A percentile compares a stretch with the other conserved stretches of the same genome.
Conservation (phyloP, 2,329 filamentous ascomycete genomes). For the Ramularia collo-cygni region DNA sequence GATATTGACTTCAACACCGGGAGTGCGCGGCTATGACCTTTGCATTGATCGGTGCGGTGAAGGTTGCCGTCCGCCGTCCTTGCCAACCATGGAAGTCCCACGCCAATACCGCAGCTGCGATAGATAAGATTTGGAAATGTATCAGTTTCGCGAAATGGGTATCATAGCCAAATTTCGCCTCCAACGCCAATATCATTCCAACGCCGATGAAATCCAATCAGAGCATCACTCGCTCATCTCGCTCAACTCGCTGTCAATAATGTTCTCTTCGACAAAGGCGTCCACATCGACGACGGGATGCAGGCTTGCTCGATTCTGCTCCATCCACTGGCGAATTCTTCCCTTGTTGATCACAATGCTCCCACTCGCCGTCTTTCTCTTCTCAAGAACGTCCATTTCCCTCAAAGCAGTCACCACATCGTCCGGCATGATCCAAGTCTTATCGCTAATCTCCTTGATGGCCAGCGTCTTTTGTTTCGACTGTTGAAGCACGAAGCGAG, state of each 20-base stretch:
- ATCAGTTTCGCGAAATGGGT: too few relatives aligned
- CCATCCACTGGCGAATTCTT: constrained; percentile 60
- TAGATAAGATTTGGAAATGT: too few relatives aligned
- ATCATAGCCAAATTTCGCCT: too few relatives aligned
- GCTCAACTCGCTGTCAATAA: constrained; percentile 27
- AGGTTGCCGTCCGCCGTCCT: too few relatives aligned
- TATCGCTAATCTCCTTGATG: constrained; percentile 63
- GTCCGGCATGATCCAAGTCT: constrained; percentile 77
- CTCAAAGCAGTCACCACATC: constrained; percentile 73
- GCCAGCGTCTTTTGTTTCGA: constrained; percentile 49
- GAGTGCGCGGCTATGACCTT: too few relatives aligned
- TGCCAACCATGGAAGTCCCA: too few relatives aligned
- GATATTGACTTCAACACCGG: too few relatives aligned
- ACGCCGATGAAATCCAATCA: not conserved
- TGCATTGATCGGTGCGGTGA: too few relatives aligned
- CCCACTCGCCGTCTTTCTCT: constrained; percentile 46
- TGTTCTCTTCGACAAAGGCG: constrained; percentile 67
- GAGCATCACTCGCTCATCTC: constrained; percentile 8
- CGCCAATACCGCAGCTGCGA: too few relatives aligned
- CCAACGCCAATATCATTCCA: too few relatives aligned
- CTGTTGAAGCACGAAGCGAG: constrained; percentile 52
- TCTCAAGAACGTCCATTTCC: constrained; percentile 67
- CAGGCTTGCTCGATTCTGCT: constrained; percentile 55
- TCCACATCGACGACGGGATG: constrained; percentile 63
- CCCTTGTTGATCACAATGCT: constrained; percentile 50